A percentile compares a stretch with the other conserved stretches of the same genome.
Conservation (phyloP, 768 basidiomycete species). For the Pulveroboletus sp. region DNA sequence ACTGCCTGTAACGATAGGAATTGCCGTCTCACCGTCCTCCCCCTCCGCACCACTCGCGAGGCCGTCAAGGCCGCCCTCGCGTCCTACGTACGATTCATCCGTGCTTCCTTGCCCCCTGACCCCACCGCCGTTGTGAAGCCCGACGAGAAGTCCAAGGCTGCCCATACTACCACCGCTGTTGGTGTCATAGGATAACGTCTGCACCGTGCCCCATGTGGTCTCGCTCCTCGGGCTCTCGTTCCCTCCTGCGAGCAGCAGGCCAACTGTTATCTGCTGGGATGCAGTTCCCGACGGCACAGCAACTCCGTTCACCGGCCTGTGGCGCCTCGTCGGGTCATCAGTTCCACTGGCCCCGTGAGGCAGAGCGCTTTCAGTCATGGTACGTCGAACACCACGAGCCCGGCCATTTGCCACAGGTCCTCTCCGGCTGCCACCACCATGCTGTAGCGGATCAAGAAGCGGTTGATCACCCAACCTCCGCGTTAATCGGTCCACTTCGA, state of each 20-base stretch:
- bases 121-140: conserved; percentile 30
- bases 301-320: conserved; percentile 9
- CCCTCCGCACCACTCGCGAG: conserved; percentile 14
- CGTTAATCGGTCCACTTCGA: conserved; percentile 17
- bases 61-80: conserved; percentile 10
- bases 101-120: conserved; percentile 24
- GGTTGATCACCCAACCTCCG: conserved; percentile 17
- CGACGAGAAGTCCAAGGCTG: conserved; percentile 29
- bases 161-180: conserved; percentile 22
- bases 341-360: conserved; percentile 7
- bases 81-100: conserved; percentile 19
- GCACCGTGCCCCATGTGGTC: conserved; percentile 37
- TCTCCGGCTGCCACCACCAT: conserved; percentile 19
- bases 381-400: conserved; percentile 18
- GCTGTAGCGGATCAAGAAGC: conserved; percentile 8
- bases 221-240: conserved; percentile 32
- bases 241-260: conserved; percentile 12
- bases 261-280: no score
- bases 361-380: conserved; percentile 14
- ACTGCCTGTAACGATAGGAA: conserved; percentile 19
- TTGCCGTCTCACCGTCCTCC: conserved; percentile 18
- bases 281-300: no score
- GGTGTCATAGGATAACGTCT: conserved; percentile 20
- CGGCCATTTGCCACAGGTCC: conserved; percentile 14
- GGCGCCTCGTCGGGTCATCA: conserved; percentile 5